Base-by-base conservation (phyloP, 805 yeast species). In the Hyphopichia homilentoma region DNA sequence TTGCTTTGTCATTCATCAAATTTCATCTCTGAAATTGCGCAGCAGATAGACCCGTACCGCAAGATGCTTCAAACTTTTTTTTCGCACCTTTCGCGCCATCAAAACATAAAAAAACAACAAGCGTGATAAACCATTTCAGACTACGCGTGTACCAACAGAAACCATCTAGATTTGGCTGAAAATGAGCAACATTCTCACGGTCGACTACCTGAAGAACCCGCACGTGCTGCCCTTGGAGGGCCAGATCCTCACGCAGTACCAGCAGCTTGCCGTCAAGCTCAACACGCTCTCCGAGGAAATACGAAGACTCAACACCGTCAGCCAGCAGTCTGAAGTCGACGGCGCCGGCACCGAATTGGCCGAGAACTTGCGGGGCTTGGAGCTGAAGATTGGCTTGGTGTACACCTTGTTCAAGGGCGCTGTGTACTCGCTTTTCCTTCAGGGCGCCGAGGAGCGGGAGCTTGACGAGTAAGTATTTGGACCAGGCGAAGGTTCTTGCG, bases 391-490 rank as follows among this genome's bases (percentile, higher is more conserved):
- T 8, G 80, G 81, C 1, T 54, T 81, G 32, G 81, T 82, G 4
- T 77, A 78, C 31, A 81, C 87, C 1, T 52, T 79, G 26, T 70
- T 82, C 54, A 78, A 80, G 42, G 81, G 84, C 4, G 81, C 87
- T 3, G 85, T 82, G 4, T 82, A 82, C 48, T 73, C 81, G 12
- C 59, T 81, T 32, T 73, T 78, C 35, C 49, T 78, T 40, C 75
- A 65, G 39, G 48, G 38, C 27, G 48, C 36, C 22, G 28, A 32
- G 21, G 35, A 40, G 20, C 29, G 34, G 25, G 22, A 27, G 27
- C 22, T 24, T 12, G 29, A 33, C 20, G 34, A 38, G 25, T 27
- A 27, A n/a, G n/a, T n/a, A n/a, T n/a, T n/a, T n/a, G n/a, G n/a
- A n/a, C n/a, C n/a, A n/a, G n/a, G n/a, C n/a, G n/a, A n/a, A n/a